A percentile compares a stretch with the other conserved stretches of the same genome.
Conservation (phyloP, 352 stramenopile genomes). For the Phytopythium litorale region DNA sequence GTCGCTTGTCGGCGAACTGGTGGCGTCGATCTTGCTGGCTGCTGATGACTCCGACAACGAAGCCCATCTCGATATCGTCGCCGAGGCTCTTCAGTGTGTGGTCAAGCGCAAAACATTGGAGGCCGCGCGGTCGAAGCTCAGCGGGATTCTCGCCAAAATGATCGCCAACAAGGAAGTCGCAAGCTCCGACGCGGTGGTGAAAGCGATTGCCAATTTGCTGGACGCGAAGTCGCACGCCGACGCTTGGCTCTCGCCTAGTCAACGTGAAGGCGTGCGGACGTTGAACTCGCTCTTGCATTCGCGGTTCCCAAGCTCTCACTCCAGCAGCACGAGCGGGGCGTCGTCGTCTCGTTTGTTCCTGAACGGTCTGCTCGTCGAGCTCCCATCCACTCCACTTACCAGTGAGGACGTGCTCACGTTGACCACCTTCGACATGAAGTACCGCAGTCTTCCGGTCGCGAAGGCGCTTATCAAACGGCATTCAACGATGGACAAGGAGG, state of each 20-base stretch:
- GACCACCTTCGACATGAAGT: conserved; percentile 64
- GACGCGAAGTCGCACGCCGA: conserved; percentile 9
- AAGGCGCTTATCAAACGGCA: conserved; percentile 71
- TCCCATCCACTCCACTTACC: conserved; percentile 48
- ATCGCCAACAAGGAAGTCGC: conserved; percentile 7
- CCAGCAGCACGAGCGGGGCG: conserved; percentile 8
- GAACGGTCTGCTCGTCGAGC: conserved; percentile 61
- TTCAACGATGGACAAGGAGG: conserved; percentile 31
- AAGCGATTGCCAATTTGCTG: conserved; percentile 21
- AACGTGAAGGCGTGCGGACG: conserved; percentile 24
- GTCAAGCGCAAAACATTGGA: conserved; percentile 51
- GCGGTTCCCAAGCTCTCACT: conserved; percentile 16
- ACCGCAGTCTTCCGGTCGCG: conserved; percentile 61
- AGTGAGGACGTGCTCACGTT: conserved; percentile 62
- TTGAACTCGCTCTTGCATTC: conserved; percentile 43
- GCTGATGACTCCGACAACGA: conserved; percentile 56
- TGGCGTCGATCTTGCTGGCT: conserved; percentile 39
- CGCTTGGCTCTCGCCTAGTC: conserved; percentile 21
- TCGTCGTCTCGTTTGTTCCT: conserved; percentile 49
- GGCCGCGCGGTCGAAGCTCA: conserved; percentile 42
- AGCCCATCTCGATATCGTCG: conserved; percentile 43
- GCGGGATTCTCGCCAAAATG: conserved; percentile 33
- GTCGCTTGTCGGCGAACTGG: conserved; percentile 33
- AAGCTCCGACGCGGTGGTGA: conserved; percentile 5
- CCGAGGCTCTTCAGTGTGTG: conserved; percentile 53